Conservation (phyloP, 1,284 basidiomycete species). For the Cutaneotrichosporon sp. region DNA sequence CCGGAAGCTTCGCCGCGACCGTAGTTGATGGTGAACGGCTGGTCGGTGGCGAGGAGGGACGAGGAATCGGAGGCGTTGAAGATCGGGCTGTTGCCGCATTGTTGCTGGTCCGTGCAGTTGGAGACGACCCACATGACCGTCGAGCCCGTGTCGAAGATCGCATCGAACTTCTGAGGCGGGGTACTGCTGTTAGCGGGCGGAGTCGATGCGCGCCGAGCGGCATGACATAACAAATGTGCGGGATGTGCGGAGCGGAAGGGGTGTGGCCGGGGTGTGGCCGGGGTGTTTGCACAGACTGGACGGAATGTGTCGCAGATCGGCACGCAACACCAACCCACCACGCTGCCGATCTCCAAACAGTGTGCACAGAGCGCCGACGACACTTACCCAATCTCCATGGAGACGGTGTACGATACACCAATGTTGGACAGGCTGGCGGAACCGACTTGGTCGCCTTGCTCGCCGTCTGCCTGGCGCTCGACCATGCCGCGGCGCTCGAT, state of each 20-base stretch:
- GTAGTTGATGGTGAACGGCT: constrained; percentile 6
- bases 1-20: not conserved
- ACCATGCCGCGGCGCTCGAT: not conserved
- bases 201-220: no score
- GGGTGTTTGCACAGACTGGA: no score
- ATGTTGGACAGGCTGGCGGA: constrained; percentile 24
- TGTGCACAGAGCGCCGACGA: no score
- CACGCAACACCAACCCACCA: no score
- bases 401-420: constrained; percentile 38
- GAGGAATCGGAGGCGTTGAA: constrained; percentile 14
- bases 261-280: no score
- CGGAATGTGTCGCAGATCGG: no score
- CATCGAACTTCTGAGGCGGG: constrained; percentile 53
- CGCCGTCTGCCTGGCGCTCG: not conserved
- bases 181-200: constrained; percentile 25
- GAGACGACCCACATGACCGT: constrained; percentile 53
- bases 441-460: not conserved
- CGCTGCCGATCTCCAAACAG: no score
- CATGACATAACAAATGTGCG: no score
- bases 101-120: constrained; percentile 11
- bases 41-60: constrained; percentile 34
- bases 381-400: constrained; percentile 25
- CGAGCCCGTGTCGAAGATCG: constrained; percentile 58
- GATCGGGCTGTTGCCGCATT: constrained; percentile 18
- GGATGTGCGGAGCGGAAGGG: no score